Evolutionary conservation across 1,139 yeast genomes (phyloP).

Genomic region (Maudiozyma humilis): DNA sequence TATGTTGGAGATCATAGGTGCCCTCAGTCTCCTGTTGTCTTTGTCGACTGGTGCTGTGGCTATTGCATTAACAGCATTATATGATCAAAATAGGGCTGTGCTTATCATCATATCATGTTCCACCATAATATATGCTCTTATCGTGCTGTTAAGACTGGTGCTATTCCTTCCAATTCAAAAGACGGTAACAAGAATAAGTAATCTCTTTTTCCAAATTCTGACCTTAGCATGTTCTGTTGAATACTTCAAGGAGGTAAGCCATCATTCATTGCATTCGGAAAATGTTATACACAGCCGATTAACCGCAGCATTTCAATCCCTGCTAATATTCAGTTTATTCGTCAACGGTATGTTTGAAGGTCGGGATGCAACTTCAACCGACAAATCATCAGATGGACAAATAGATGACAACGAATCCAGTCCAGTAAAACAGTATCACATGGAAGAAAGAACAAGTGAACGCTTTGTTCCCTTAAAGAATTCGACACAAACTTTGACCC

Average conservation of each 20-base stretch:
- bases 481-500: conserved; percentile 30
- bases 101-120: conserved; percentile 21
- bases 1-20: conserved; percentile 6
- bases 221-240: conserved; percentile 20
- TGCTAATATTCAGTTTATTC: conserved; percentile 16
- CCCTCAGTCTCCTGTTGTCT: conserved; percentile 14
- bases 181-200: neutral
- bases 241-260: conserved; percentile 15
- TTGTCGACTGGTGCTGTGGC: conserved; percentile 20
- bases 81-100: conserved; percentile 15
- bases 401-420: conserved; percentile 2
- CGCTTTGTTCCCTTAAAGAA: conserved; percentile 25
- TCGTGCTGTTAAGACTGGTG: conserved; percentile 2
- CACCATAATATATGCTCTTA: conserved; percentile 8
- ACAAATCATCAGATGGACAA: neutral
- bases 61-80: conserved; percentile 17
- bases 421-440: neutral
- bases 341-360: conserved; percentile 20
- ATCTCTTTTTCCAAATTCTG: conserved; percentile 12
- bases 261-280: neutral
- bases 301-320: conserved; percentile 16
- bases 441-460: conserved; percentile 5
- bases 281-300: conserved; percentile 11
- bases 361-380: neutral
- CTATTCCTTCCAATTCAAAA: conserved; percentile 2